These are phyloP conservation scores for Solanum rostratum DNA, from an alignment of 257 asterid genomes.

Conservation along the genomic window DNA sequence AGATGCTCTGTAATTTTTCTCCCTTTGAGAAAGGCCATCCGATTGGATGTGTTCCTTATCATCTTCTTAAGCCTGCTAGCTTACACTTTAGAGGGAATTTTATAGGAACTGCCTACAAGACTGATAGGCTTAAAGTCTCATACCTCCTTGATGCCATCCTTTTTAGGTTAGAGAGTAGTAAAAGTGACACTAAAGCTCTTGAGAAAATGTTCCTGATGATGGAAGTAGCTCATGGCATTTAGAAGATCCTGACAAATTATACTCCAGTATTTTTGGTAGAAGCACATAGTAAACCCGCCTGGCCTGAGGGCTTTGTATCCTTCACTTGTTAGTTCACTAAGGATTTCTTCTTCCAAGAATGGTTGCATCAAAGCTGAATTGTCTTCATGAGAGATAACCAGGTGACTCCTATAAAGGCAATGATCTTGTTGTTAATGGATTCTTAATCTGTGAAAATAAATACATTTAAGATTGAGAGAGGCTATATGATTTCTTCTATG, in stretches of 20 bases:
- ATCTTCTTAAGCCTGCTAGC: not conserved
- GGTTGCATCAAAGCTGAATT: not conserved
- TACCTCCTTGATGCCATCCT: not conserved
- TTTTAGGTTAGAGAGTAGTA: not conserved
- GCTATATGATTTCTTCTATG: not conserved
- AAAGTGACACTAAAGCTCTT: not conserved
- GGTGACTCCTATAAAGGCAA: not conserved
- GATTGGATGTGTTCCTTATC: not conserved
- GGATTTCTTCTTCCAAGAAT: not conserved
- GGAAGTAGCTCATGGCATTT: not conserved
- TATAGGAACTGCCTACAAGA: not conserved
- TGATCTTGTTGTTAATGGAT: not conserved
- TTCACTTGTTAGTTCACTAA: not conserved
- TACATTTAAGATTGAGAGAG: not conserved
- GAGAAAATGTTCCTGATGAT: not conserved
- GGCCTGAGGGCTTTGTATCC: not conserved
- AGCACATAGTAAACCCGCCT: not conserved
- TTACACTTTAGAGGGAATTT: not conserved
- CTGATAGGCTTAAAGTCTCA: not conserved
- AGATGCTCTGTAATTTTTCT: not conserved
- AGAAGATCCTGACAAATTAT: not conserved
- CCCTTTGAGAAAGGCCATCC: not conserved
- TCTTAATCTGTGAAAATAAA: not conserved
- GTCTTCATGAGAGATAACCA: not conserved
- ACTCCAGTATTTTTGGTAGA: not conserved